A percentile compares a stretch with the other conserved stretches of the same genome.
These are phyloP conservation scores for Holtermanniella nyarrowii DNA, from an alignment of 768 basidiomycete species.

Conservation along the genomic window DNA sequence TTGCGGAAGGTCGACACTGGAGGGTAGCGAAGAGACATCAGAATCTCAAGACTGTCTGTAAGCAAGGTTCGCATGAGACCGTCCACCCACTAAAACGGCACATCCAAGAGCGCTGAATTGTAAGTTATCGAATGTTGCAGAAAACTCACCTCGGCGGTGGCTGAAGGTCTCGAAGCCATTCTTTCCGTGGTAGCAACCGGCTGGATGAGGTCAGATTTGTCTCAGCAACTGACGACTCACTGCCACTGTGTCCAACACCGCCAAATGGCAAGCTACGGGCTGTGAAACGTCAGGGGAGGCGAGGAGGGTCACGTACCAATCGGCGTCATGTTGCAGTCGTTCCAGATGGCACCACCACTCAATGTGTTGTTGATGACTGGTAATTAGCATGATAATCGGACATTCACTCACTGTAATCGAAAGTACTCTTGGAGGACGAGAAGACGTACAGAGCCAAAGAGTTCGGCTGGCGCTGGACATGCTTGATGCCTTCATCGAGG, in stretches of 20 bases:
- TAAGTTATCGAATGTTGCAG: neutral
- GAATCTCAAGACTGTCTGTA: constrained; percentile 25
- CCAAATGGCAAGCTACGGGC: constrained; percentile 33
- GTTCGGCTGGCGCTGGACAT: constrained; percentile 30
- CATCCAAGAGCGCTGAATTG: constrained; percentile 7
- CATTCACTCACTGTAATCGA: constrained; percentile 28
- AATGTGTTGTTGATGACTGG: constrained; percentile 33
- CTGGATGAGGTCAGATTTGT: neutral
- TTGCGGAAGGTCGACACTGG: constrained; percentile 8
- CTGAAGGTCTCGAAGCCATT: constrained; percentile 36
- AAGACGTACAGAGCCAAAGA: constrained; percentile 40
- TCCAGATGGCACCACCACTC: constrained; percentile 35
- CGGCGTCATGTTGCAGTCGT: constrained; percentile 31
- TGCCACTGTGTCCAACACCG: constrained; percentile 39
- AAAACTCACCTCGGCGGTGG: constrained; percentile 29
- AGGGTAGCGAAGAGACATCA: constrained; percentile 36
- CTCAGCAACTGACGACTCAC: constrained; percentile 15
- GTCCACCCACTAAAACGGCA: constrained; percentile 4
- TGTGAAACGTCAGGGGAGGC: neutral
- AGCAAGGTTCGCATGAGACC: neutral
- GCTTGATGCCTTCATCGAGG: constrained; percentile 32
- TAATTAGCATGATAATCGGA: neutral
- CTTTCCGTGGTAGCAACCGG: constrained; percentile 36
- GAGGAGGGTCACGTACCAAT: constrained; percentile 10
- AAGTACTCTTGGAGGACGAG: constrained; percentile 19